Evolutionary conservation across 768 basidiomycete genomes (phyloP).

Genomic region (Xerocomellus amylosporus): DNA sequence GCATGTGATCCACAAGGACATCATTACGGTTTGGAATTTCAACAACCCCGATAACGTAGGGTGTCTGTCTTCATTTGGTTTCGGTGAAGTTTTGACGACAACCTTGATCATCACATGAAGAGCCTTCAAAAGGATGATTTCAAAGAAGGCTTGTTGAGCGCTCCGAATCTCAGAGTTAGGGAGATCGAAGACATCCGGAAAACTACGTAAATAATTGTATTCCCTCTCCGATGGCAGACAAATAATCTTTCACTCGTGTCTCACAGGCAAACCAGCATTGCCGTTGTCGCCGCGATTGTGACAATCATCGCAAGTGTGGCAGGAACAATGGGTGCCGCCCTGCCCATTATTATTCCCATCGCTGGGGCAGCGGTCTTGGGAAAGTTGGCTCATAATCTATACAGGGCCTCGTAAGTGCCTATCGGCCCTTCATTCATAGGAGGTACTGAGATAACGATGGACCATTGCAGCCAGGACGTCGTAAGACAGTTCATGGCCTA

Average conservation of each 20-base stretch:
- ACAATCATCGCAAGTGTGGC: neutral
- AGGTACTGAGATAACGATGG: too few relatives aligned
- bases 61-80: neutral
- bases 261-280: neutral
- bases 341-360: neutral
- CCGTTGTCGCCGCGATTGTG: neutral
- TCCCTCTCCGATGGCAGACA: too few relatives aligned
- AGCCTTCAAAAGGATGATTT: neutral
- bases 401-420: neutral
- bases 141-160: neutral
- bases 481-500: constrained; percentile 8
- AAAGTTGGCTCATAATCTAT: neutral
- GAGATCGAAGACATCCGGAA: neutral
- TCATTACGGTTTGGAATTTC: neutral
- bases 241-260: too few relatives aligned
- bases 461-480: neutral
- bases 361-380: neutral
- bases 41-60: neutral
- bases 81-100: neutral
- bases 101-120: neutral
- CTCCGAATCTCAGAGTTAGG: neutral
- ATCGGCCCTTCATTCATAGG: too few relatives aligned
- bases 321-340: neutral
- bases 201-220: neutral
- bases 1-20: neutral